Conservation (phyloP, 164 flowering plant species). For the Tinospora cordifolia region DNA sequence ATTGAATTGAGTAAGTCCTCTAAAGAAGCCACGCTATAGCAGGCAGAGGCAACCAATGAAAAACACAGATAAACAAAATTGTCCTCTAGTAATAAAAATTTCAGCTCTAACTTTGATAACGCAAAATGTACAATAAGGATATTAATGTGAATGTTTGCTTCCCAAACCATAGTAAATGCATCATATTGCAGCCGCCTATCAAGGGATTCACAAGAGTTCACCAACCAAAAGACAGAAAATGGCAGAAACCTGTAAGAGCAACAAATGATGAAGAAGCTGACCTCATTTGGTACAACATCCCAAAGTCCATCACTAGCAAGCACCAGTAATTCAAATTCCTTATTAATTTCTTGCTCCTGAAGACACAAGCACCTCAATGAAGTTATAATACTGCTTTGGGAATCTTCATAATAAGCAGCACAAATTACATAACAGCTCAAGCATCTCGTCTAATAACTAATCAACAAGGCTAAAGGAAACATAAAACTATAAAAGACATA, state of each 20-base stretch:
- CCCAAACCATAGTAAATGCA: too few species aligned
- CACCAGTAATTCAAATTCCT: conserved; percentile 69
- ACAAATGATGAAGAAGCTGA: conserved; percentile 4
- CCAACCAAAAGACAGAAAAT: not conserved
- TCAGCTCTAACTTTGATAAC: too few species aligned
- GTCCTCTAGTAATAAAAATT: too few species aligned
- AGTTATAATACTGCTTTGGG: not conserved
- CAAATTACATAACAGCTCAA: not conserved
- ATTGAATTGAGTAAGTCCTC: too few species aligned
- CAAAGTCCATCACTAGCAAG: conserved; percentile 94
- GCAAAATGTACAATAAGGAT: too few species aligned
- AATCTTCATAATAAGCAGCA: conserved; percentile 2
- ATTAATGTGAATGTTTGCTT: too few species aligned
- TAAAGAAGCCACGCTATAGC: too few species aligned
- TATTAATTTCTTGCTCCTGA: conserved; percentile 61
- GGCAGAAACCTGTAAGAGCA: not conserved
- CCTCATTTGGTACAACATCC: conserved; percentile 97
- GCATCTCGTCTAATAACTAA: not conserved
- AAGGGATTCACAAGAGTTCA: not conserved
- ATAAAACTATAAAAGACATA: not conserved
- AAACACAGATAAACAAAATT: too few species aligned
- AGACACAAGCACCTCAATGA: not conserved
- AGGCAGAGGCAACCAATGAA: too few species aligned
- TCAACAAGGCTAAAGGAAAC: not conserved
- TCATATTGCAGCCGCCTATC: not conserved